Percentiles rank a stretch among this genome's conserved stretches.
These are phyloP conservation scores for Nannizzia gypsea DNA, from an alignment of 2,329 filamentous ascomycete species.

Conservation along the genomic window DNA sequence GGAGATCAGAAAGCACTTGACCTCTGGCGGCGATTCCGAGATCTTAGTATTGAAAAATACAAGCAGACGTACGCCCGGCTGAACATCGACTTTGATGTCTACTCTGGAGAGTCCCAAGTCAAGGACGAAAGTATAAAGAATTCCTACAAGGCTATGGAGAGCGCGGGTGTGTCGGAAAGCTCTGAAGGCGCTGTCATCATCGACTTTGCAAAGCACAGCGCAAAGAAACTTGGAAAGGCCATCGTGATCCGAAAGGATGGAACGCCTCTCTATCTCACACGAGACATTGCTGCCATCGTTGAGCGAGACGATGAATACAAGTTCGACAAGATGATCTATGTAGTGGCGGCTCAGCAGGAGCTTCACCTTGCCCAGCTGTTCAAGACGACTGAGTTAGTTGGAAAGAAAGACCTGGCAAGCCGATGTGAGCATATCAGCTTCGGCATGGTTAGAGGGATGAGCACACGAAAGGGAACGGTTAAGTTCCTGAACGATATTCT, in stretches of 20 bases:
- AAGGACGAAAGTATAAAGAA: conserved; percentile 50
- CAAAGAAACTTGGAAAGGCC: conserved; percentile 56
- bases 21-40: conserved; percentile 53
- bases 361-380: conserved; percentile 53
- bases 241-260: conserved; percentile 57
- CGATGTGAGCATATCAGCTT: conserved; percentile 55
- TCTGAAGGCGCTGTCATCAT: conserved; percentile 57
- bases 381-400: conserved; percentile 53
- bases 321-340: conserved; percentile 59
- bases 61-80: conserved; percentile 52
- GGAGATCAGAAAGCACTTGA: conserved; percentile 47
- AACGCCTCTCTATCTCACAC: conserved; percentile 55
- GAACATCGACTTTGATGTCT: conserved; percentile 55
- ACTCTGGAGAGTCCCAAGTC: conserved; percentile 58
- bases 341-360: conserved; percentile 53
- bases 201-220: conserved; percentile 56
- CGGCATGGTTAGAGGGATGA: conserved; percentile 56
- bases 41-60: conserved; percentile 53
- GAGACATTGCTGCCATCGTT: conserved; percentile 55
- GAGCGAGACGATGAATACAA: conserved; percentile 51
- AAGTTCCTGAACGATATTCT: conserved; percentile 65
- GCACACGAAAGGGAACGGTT: conserved; percentile 56
- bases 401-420: conserved; percentile 46
- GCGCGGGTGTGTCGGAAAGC: conserved; percentile 50
- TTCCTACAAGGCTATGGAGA: conserved; percentile 48